Base-by-base conservation (phyloP, 352 stramenopile genomes). In the Nannochloropsis limnetica region DNA sequence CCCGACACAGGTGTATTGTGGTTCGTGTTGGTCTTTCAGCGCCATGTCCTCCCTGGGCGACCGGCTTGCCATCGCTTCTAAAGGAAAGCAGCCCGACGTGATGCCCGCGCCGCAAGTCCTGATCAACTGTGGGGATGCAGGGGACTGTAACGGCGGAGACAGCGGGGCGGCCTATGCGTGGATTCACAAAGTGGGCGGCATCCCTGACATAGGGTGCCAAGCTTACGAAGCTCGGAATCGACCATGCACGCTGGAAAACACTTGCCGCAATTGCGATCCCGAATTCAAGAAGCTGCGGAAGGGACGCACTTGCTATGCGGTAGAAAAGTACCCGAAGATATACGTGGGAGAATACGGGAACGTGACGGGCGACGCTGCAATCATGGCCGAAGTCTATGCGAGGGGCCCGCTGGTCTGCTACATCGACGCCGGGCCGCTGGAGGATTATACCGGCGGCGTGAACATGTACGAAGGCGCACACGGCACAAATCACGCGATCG, bases 361-460 rank as follows among this genome's bases (percentile, higher is more conserved):
- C 49, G 93, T 92, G 14, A 85, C 91, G 14, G 93, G 92, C 22
- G 91, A 95, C 83, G 68, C 92, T 82, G 87, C 94, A 81, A 96
- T 97, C 90, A 96, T 94, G 90, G 90, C 91, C 28, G 93, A 97
- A 88, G 96, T 97, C 74, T 95, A 92, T 69, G 90, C 90, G 32
- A 91, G 92, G 27, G 93, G 93, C 0, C 93, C 93, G 0, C 95
- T 97, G 80, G 92, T 92, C 1, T 97, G 93, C 88, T 93, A 91
- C 61, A 93, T 97, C 28, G 90, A 93, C 23, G 95, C 96, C 80
- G 93, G 91, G 79, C 87, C 87, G 25, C 84, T 93, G 11, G 83
- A 90, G 23, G 89, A 95, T 69, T 98, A 99, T 89, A 92, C 90
- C 5, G 94, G 93, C 25, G 95, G 95, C 27, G 91, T 98, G 0